Base-by-base conservation (phyloP, 306 rosid species). In the Cucurbita maxima region DNA sequence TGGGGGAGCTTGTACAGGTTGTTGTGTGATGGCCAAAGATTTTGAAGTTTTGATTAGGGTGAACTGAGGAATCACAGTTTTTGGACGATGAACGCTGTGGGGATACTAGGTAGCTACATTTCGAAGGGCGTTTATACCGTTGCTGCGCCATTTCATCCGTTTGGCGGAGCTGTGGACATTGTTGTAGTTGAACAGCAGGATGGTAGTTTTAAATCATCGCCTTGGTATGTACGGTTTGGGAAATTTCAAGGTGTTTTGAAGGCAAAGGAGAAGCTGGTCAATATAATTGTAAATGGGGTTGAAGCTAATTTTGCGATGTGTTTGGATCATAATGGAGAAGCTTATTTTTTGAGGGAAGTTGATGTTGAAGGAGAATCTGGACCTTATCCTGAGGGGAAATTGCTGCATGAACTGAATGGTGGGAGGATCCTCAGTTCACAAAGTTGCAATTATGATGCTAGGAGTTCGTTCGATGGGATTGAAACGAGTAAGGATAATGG, bases 101-200 rank as follows among this genome's bases (percentile, higher is more conserved):
- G 85, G 81, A 82, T 97, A 81, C 74, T 95, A 44, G 92, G 96
- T 6, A 84, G 88, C 25, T 87, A 82, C 61, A 86, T 94, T 51
- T 80, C 88, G 37, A 86, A 82, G 60, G 97, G 98, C 2, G 92
- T 87, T 7, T 87, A 85, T 87, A 84, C 87, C 0, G 96, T 89
- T 18, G 86, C 96, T 8, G 96, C 85, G 4, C 89, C 99, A 4
- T 89, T 95, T 68, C 99, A 88, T 75, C 96, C 99, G 0, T 88
- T 94, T 78, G 99, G 99, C 10, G 99, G 99, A 69, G 97, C 97
- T 70, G 96, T 95, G 14, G 99, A 95, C 74, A 89, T 95, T 30
- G 90, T 95, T 64, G 96, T 89, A 50, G 97, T 91, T 34, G 80
- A 91, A 72, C 99, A 91, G 76, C 82, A 22, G 71, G 97, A 95